Conservation (phyloP, 1,139 yeast genomes). For the Pichia sorboxylosa region DNA sequence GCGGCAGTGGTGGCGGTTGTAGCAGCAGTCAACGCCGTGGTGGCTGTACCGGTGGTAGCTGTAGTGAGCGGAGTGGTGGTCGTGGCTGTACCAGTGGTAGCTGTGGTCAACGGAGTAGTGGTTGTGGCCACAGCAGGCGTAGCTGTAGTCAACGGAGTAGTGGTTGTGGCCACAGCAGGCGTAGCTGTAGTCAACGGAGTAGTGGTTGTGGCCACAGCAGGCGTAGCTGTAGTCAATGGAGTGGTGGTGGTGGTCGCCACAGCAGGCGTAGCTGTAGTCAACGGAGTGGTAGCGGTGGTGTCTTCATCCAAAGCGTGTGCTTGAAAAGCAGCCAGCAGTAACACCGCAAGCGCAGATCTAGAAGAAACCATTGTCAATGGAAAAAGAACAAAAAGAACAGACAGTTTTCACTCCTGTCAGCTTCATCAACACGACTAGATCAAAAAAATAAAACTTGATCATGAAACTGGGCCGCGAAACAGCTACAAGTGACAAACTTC, state of each 20-base stretch:
- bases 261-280: slow-evolving; percentile 1
- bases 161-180: slow-evolving; percentile 1
- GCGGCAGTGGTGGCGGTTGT: slow-evolving; percentile 4
- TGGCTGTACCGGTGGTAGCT: slow-evolving; percentile 1
- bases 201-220: slow-evolving; percentile 3
- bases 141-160: slow-evolving; percentile 5
- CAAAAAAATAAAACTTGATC: too few relatives aligned
- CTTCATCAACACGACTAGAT: too few relatives aligned
- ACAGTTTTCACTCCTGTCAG: too few relatives aligned
- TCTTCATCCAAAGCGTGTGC: neutral
- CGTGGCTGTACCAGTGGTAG: slow-evolving; percentile 1
- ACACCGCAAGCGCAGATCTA: too few relatives aligned
- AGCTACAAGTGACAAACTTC: too few relatives aligned
- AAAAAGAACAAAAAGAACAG: too few relatives aligned
- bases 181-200: slow-evolving; percentile 1
- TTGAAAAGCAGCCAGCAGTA: neutral
- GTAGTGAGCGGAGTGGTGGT: slow-evolving; percentile 1
- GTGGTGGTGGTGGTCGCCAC: slow-evolving; percentile 1
- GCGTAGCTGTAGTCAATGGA: slow-evolving; percentile 1
- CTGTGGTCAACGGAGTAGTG: neutral
- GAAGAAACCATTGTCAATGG: too few relatives aligned
- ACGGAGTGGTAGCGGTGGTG: neutral
- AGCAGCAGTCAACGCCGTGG: slow-evolving; percentile 1
- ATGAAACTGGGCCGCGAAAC: too few relatives aligned
- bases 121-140: slow-evolving; percentile 1